Evolutionary conservation across 176 grass and related monocot genomes (phyloP).

Genomic region (Tuctoria greenei): DNA sequence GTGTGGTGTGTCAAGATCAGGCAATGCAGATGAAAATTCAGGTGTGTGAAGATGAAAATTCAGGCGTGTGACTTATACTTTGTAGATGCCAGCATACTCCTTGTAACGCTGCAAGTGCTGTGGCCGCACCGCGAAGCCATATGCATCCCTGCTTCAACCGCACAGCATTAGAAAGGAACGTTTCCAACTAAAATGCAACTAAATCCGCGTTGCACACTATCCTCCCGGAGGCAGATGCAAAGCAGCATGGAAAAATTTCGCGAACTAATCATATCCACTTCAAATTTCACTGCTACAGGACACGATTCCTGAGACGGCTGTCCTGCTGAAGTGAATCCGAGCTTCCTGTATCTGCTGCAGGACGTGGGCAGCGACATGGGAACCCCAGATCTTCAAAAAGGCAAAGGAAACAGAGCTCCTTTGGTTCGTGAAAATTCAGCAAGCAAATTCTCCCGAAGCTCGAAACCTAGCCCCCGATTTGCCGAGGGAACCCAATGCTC

Average conservation of each 20-base stretch:
- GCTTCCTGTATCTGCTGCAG: constrained; percentile 28
- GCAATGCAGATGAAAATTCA: constrained; percentile 22
- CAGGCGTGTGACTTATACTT: constrained; percentile 36
- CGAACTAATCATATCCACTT: background rate
- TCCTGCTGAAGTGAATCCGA: background rate
- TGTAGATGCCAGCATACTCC: constrained; percentile 96
- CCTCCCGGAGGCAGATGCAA: constrained; percentile 5
- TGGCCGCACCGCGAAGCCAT: constrained; percentile 89
- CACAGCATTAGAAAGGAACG: constrained; percentile 7
- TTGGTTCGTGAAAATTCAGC: constrained; percentile 23
- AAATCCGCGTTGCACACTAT: constrained; percentile 1
- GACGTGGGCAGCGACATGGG: constrained; percentile 48
- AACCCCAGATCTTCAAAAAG: constrained; percentile 47
- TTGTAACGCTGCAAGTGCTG: constrained; percentile 96
- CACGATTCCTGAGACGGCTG: background rate
- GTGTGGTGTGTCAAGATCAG: constrained; percentile 13
- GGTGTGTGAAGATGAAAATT: background rate
- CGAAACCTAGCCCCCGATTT: constrained; percentile 7
- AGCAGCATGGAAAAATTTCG: background rate
- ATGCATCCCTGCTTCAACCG: constrained; percentile 80
- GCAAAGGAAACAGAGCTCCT: constrained; percentile 38
- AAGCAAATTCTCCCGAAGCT: constrained; percentile 12
- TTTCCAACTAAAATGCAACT: constrained; percentile 5
- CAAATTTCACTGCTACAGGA: background rate
- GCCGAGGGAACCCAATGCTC: background rate